Conservation (phyloP, 2,329 filamentous ascomycete genomes). For the Aspergillus chevalieri region DNA sequence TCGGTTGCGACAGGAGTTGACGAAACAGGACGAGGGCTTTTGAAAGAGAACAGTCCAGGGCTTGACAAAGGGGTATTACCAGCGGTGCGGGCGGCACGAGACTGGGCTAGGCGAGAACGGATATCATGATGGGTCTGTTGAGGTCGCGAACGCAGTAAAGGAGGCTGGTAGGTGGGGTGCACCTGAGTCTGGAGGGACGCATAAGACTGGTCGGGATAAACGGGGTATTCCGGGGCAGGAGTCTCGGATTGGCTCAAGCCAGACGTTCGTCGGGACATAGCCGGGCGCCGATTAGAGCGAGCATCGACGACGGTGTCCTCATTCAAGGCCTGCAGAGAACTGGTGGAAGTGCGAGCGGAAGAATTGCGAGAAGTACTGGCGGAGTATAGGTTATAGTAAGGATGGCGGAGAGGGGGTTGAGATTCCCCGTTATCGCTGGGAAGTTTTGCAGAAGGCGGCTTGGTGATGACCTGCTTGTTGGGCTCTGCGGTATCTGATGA, state of each 20-base stretch:
- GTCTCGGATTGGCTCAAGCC: slow-evolving; percentile 21
- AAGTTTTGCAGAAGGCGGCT: slow-evolving; percentile 21
- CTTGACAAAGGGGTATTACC: slow-evolving; percentile 45
- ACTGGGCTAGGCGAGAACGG: background rate
- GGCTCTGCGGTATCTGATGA: slow-evolving; percentile 17
- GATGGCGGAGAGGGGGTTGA: slow-evolving; percentile 27
- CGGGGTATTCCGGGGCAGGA: slow-evolving; percentile 31
- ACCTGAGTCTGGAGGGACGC: slow-evolving; percentile 40
- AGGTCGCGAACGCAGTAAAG: slow-evolving; percentile 37
- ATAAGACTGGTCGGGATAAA: slow-evolving; percentile 46
- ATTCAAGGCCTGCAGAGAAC: slow-evolving; percentile 37
- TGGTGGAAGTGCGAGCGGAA: slow-evolving; percentile 38
- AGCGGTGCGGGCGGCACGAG: slow-evolving; percentile 33
- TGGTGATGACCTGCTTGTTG: slow-evolving; percentile 14
- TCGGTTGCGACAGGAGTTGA: slow-evolving; percentile 28
- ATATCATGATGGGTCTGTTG: slow-evolving; percentile 30
- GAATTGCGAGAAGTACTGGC: slow-evolving; percentile 28
- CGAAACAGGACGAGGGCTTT: slow-evolving; percentile 22
- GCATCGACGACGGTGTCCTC: slow-evolving; percentile 32
- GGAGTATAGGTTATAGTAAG: slow-evolving; percentile 28
- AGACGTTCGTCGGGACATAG: slow-evolving; percentile 23
- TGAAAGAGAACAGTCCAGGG: slow-evolving; percentile 40
- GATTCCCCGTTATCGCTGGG: slow-evolving; percentile 20
- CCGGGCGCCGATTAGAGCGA: slow-evolving; percentile 26
- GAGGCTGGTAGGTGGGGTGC: slow-evolving; percentile 35